Evolutionary conservation across 768 basidiomycete genomes (phyloP).

Genomic region (Astraeus odoratus): DNA sequence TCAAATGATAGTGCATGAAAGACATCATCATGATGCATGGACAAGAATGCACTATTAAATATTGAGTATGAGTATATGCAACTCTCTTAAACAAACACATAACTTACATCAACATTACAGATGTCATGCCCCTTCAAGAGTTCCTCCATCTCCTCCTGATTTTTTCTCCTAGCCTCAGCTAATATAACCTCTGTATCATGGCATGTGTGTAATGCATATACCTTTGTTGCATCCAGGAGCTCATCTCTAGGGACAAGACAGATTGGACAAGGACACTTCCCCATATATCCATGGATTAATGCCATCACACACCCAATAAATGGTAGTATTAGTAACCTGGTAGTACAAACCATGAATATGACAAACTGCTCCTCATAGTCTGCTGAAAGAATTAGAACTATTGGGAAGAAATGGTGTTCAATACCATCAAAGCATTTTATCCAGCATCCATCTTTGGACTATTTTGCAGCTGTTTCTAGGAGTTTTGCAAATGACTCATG

Average conservation of each 20-base stretch:
- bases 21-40: neutral
- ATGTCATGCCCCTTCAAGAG: neutral
- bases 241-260: neutral
- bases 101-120: neutral
- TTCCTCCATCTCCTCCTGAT: neutral
- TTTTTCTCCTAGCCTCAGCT: neutral
- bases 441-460: neutral
- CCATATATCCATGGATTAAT: constrained; percentile 26
- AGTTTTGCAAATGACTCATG: constrained; percentile 5
- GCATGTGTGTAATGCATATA: neutral
- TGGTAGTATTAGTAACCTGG: constrained; percentile 14
- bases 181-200: neutral
- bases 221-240: neutral
- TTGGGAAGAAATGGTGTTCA: constrained; percentile 25
- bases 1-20: constrained; percentile 10
- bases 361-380: constrained; percentile 41
- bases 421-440: constrained; percentile 26
- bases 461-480: neutral
- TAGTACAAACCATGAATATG: constrained; percentile 22
- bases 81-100: neutral
- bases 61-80: neutral
- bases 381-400: constrained; percentile 31
- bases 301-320: constrained; percentile 7
- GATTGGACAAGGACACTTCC: constrained; percentile 11
- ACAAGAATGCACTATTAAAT: neutral